These are phyloP conservation scores for Colletotrichum costaricense DNA, from an alignment of 2,329 filamentous ascomycete species.

Conservation along the genomic window DNA sequence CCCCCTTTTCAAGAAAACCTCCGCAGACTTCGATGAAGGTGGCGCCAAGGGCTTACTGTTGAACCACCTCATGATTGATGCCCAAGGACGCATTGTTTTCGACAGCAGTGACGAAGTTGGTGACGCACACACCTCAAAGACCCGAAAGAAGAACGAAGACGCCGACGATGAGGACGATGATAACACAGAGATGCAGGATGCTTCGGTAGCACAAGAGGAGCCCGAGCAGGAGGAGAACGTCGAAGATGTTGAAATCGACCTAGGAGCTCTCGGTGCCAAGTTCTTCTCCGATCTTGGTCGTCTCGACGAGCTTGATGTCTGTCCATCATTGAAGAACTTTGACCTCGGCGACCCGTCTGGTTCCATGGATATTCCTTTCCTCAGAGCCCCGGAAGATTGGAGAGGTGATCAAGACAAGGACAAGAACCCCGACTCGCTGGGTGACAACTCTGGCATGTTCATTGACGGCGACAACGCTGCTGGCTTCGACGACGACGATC, in stretches of 20 bases:
- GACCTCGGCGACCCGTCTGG: constrained; percentile 89
- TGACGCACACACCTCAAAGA: constrained; percentile 59
- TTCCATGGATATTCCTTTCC: constrained; percentile 88
- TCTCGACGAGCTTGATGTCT: constrained; percentile 90
- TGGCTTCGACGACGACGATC: constrained; percentile 77
- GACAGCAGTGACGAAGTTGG: constrained; percentile 92
- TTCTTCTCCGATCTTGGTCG: constrained; percentile 87
- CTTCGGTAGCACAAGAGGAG: constrained; percentile 32
- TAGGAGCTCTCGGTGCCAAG: constrained; percentile 76
- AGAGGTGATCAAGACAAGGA: constrained; percentile 75
- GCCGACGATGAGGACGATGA: constrained; percentile 51
- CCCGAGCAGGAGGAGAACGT: constrained; percentile 52
- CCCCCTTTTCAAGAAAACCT: constrained; percentile 98
- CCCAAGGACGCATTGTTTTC: constrained; percentile 92
- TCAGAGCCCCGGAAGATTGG: constrained; percentile 91
- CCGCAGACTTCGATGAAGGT: constrained; percentile 97
- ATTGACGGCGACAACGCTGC: constrained; percentile 87
- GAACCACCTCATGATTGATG: constrained; percentile 97
- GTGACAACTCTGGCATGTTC: constrained; percentile 82
- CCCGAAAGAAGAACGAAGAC: constrained; percentile 49
- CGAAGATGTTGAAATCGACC: constrained; percentile 78
- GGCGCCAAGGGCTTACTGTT: constrained; percentile 94
- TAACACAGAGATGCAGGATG: constrained; percentile 51
- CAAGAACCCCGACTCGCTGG: constrained; percentile 63
- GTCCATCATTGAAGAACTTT: constrained; percentile 93